Base-by-base conservation (phyloP, 1,284 basidiomycete species). In the Lignosus rhinocerotis region DNA sequence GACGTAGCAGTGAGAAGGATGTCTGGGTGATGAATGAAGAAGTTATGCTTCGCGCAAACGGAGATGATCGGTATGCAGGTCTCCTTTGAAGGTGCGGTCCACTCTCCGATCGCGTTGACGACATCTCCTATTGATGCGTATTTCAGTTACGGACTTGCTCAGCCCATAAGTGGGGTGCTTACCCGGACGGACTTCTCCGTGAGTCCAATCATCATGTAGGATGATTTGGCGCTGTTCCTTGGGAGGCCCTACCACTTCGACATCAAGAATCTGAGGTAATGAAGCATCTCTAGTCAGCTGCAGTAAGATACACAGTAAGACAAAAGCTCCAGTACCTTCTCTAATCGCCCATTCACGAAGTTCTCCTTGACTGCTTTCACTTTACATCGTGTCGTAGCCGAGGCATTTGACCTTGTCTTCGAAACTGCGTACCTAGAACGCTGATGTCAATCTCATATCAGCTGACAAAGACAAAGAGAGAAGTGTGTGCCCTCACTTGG, bases 1-100 rank as follows among this genome's bases (percentile, higher is more conserved):
- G 91, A 83, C 0, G 95, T 96, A 41, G 93, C 90, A 1, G 95
- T 95, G 47, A 97, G 74, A 51, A 98, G 87, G 45, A 93, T 75
- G 72, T 98, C 96, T 1, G 95, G 95, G 68, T 97, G 93, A 44
- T 88, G 86, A 60, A 98, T 88, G 56, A 97, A 73, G 42, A 87
- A 72, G 68, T 91, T 89, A 5, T 75, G 62, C 48, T 78, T 78
- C 14, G 84, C 78, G 6, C 81, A 83, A 48, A 92, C 78, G 2
- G 75, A 73, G 44, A 91, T 86, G 16, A 72, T 72, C n/a, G 72
- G 76, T n/a, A 72, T 67, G 14, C 16, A 19, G 30, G 68, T 19
- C 60, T 31, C 67, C 60, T 25, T 25, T 25, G 67, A 86, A 86
- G 25, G 17, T 21, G 7, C 31, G 7, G 17, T 31, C 62, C 62